phyloP scores from a whole-genome alignment of 23 red algal species.

The Pyropia yezoensis region DNA sequence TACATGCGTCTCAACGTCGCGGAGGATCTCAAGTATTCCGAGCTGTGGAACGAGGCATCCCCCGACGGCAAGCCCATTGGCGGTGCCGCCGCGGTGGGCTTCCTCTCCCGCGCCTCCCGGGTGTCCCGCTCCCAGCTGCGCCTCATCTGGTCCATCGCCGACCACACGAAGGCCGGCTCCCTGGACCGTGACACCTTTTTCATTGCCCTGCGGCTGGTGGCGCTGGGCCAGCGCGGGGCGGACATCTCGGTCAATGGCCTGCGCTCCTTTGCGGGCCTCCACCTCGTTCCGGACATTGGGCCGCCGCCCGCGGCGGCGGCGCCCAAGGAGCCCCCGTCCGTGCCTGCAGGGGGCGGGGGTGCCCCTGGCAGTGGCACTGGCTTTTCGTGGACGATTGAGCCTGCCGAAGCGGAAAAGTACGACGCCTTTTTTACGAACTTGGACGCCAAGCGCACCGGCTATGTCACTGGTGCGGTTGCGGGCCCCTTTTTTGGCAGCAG shows the following conservation, averaged over 20 bases:
- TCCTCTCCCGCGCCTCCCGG: slow-evolving; percentile 51
- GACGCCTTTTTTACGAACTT: slow-evolving; percentile 49
- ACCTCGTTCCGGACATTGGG: slow-evolving; percentile 72
- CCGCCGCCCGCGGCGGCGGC: slow-evolving; percentile 11
- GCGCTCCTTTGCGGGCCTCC: slow-evolving; percentile 81
- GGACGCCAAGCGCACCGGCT: slow-evolving; percentile 19
- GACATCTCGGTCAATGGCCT: slow-evolving; percentile 73
- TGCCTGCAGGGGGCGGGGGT: background rate
- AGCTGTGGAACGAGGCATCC: slow-evolving; percentile 58
- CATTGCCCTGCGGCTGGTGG: slow-evolving; percentile 87
- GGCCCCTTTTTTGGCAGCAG: slow-evolving; percentile 58
- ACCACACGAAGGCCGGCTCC: slow-evolving; percentile 51
- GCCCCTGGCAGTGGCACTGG: background rate
- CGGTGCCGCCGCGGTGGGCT: slow-evolving; percentile 43
- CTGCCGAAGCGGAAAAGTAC: slow-evolving; percentile 47
- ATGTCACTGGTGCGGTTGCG: slow-evolving; percentile 39
- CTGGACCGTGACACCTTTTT: slow-evolving; percentile 80
- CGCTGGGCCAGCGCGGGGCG: slow-evolving; percentile 80
- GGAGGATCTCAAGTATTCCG: slow-evolving; percentile 47
- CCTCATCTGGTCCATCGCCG: slow-evolving; percentile 82
- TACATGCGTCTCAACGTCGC: slow-evolving; percentile 56
- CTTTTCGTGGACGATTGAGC: slow-evolving; percentile 56
- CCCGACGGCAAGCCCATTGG: slow-evolving; percentile 22
- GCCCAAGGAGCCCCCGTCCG: slow-evolving; percentile 5
- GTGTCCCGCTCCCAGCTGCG: slow-evolving; percentile 64